These are phyloP conservation scores for Penicillium waksmanii DNA, from an alignment of 495 filamentous ascomycete genomes.

Conservation along the genomic window DNA sequence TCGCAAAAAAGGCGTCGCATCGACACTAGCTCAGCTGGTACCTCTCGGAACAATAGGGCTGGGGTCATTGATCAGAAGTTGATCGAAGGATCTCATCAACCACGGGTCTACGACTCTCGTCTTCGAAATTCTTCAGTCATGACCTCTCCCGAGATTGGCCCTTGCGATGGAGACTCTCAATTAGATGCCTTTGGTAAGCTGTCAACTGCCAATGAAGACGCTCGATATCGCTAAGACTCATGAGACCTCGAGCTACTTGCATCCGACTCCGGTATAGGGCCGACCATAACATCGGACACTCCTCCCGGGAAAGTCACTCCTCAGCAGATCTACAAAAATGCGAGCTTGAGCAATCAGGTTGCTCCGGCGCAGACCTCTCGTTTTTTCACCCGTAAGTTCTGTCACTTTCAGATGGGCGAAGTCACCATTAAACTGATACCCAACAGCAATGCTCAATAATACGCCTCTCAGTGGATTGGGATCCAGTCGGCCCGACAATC, in stretches of 20 bases:
- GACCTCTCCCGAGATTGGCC: not conserved
- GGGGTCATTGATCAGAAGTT: constrained; percentile 31
- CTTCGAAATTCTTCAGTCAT: not conserved
- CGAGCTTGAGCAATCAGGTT: constrained; percentile 2
- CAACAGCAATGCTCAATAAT: constrained; percentile 24
- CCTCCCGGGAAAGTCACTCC: not conserved
- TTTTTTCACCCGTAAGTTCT: constrained; percentile 37
- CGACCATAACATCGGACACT: not conserved
- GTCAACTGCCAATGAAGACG: not conserved
- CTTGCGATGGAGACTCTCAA: constrained; percentile 29
- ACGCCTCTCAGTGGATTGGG: constrained; percentile 27
- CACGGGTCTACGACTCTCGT: not conserved
- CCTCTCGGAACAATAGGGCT: constrained; percentile 19
- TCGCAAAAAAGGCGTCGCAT: constrained; percentile 17
- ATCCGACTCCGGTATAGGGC: constrained; percentile 20
- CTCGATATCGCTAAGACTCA: not conserved
- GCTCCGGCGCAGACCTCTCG: constrained; percentile 25
- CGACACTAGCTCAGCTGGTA: constrained; percentile 3
- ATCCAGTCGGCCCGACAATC: constrained; percentile 38
- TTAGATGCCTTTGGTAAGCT: constrained; percentile 57
- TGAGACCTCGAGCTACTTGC: constrained; percentile 48
- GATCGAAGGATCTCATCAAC: constrained; percentile 31
- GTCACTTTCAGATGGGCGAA: not conserved
- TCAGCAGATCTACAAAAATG: not conserved
- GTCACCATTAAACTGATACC: not conserved